Evolutionary conservation across 768 basidiomycete species (phyloP), one percentile per base, ranked within the genome.

Genomic region (Agaricus subrufescens): DNA sequence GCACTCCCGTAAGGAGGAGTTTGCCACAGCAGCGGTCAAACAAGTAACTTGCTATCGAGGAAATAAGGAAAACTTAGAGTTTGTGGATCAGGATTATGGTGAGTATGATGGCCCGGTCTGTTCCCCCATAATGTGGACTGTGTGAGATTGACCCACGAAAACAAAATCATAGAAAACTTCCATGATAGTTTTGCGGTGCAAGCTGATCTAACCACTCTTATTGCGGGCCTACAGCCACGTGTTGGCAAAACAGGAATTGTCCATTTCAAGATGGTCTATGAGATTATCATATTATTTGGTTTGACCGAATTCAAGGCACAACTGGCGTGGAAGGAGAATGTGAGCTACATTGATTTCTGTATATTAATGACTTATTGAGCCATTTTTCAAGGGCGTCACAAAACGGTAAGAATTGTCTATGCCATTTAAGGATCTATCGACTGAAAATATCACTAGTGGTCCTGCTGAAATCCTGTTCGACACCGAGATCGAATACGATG

Each of bases 301-400:
- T 39, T 55, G 1, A 56, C 62, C 9, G 64, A 63, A 49, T 55
- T 63, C 26, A 56, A 58, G 9, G 64, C 62, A 7, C 60, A 63
- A 39, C 30, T 60, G 6, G 58, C 54, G 3, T 65, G 60, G 60
- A 44, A 38, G 1, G 54, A 60, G 39, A 52, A 49, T 25, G 63
- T 64, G 25, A 52, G 63, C 49, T n/a, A 50, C 34, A 40, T 25
- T 39, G 6, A 25, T 19, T 9, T 11, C 10, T 10, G 19, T 29
- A 42, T 8, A 4, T 31, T 29, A 25, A 27, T 19, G 19, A 15
- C 14, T 30, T n/a, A 14, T 3, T 11, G 6, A 26, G 19, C 8
- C 44, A 9, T 30, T 34, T 43, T 27, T 37, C 11, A 37, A 61
- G 60, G 60, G 57, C 5, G 46, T 56, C 8, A 58, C 58, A 52